A percentile compares a stretch with the other conserved stretches of the same genome.
phyloP scores from a whole-genome alignment of 2,329 filamentous ascomycete species.

The Penicillium sp. region DNA sequence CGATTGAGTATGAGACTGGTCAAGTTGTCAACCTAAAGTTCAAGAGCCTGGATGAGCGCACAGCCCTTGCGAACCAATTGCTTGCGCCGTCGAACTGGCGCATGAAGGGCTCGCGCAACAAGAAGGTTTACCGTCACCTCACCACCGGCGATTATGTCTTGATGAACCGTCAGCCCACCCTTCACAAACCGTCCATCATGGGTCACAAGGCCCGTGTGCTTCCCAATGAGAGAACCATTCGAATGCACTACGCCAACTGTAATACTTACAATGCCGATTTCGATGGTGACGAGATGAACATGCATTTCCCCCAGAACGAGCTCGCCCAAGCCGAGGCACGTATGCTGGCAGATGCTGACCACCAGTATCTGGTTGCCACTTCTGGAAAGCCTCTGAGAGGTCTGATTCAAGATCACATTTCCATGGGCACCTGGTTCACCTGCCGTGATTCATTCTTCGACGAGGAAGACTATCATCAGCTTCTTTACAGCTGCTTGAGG shows the following conservation, averaged over 20 bases:
- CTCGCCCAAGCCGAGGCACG: conserved; percentile 87
- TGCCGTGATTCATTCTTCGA: conserved; percentile 89
- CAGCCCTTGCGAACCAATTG: conserved; percentile 86
- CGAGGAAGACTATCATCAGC: conserved; percentile 80
- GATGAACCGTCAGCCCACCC: conserved; percentile 97
- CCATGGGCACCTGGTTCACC: conserved; percentile 85
- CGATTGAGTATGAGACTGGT: conserved; percentile 93
- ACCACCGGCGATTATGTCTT: conserved; percentile 95
- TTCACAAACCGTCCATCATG: conserved; percentile 99
- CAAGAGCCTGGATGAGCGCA: conserved; percentile 82
- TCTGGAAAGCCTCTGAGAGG: conserved; percentile 89
- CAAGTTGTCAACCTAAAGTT: conserved; percentile 82
- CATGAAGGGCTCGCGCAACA: conserved; percentile 73
- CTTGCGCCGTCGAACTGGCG: conserved; percentile 75
- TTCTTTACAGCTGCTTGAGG: conserved; percentile 85
- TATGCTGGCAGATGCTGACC: conserved; percentile 91
- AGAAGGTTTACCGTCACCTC: conserved; percentile 94
- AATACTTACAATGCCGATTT: conserved; percentile 99
- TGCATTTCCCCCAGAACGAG: conserved; percentile 99
- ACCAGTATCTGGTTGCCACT: conserved; percentile 92
- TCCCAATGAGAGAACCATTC: conserved; percentile 91
- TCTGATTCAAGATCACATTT: conserved; percentile 97
- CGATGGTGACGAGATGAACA: conserved; percentile 99
- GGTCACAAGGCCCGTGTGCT: conserved; percentile 88
- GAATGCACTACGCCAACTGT: conserved; percentile 99